Base-by-base conservation (phyloP, 331 rosid genomes). In the Pyrus hybrid region DNA sequence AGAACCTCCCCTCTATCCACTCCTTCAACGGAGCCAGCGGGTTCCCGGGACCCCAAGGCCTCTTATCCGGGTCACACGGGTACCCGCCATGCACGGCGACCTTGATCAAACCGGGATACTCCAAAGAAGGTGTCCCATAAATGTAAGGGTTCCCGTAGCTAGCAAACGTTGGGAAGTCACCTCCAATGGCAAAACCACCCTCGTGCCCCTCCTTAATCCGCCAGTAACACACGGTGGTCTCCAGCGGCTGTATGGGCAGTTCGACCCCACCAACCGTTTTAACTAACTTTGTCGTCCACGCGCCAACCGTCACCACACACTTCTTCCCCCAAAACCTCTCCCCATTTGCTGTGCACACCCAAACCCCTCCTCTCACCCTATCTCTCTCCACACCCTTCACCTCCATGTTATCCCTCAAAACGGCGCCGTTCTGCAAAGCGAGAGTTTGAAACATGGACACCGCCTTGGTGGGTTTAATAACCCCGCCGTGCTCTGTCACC, bases 71-170 rank as follows among this genome's bases (percentile, higher is more conserved):
- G 84, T 95, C 92, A 28, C 99, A 95, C 7, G 43, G 49, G 22
- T 68, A 35, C 7, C 99, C 99, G 0, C 85, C 91, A 26, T 92
- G 92, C 30, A 89, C 87, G 3, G 89, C 91, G 2, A 83, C 77
- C 84, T 95, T 95, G 20, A 95, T 83, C 88, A 95, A 49, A 18
- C 93, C 99, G 3, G 99, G 97, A 53, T 63, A 95, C 85, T 95
- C 99, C 84, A 92, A 29, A 13, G 87, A 65, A 0, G 99, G 99
- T 2, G 99, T 95, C 7, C 97, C 97, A n/a, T 92, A 95, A 2
- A 89, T 8, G 53, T 77, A 80, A 1, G 76, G 62, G 1, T 81
- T 12, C 0, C 93, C 96, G 5, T 14, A 75, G 72, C 91, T 80
- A 1, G 90, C 90, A 47, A 95, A 89, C 5, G 99, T 90, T 0